Base-by-base conservation (phyloP, 2,329 filamentous ascomycete species). In the Talaromyces sp. region DNA sequence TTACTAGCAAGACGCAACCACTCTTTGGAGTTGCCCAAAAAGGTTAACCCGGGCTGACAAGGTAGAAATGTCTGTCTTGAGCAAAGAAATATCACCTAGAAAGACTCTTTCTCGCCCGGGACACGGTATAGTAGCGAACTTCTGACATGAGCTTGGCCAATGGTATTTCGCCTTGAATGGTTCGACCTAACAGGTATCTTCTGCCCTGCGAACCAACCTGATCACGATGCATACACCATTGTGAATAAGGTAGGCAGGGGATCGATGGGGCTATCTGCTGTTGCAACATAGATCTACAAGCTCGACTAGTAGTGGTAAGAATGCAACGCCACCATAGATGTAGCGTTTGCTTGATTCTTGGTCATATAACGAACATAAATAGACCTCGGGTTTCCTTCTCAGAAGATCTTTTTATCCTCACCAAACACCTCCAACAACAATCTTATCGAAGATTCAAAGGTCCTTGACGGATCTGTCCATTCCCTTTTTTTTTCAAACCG, bases 391-490 rank as follows among this genome's bases (percentile, higher is more conserved):
- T 19, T 45, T 31, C 57, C 31, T 41, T 60, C 24, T 3, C 9
- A 37, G 14, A 7, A 31, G 58, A 35, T 35, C 3, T 31, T 52
- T 48, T 56, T 27, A 47, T 27, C 45, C 61, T 61, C 47, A n/a
- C 39, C 63, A 65, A 52, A 37, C 10, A 62, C 41, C 24, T 41
- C 41, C 57, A 60, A 24, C 48, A 56, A 56, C 33, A 56, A 56
- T 56, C 52, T 60, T 41, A 39, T 47, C 27, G 11, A 54, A 43
- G 47, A 48, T 64, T 22, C 19, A 52, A 57, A 65, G 63, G 14
- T 65, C 63, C 63, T 65, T 47, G 63, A 65, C 63, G 63, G 63
- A 61, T 65, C 63, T 61, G 62, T 65, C 39, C 63, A 65, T 65
- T 65, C 63, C 47, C 47, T 65, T 33, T 11, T 56, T 33, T n/a